Evolutionary conservation across 495 filamentous ascomycete species (phyloP), one percentile per base, ranked within the genome.

Genomic region (Xylaria longipes): DNA sequence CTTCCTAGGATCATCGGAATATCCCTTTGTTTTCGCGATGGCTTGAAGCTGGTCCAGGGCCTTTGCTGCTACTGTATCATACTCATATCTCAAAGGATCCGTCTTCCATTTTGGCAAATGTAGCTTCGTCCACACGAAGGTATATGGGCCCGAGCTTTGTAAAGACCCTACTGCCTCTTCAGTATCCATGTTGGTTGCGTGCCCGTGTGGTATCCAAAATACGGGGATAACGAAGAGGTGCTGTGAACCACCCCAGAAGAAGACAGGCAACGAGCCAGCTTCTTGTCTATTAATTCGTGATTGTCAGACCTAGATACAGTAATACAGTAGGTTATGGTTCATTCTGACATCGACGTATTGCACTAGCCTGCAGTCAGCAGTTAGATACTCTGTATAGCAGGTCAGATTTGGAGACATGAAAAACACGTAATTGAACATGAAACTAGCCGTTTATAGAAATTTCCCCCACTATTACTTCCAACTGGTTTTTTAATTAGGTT

Each of bases 111-210:
- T 74, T 43, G 82, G 81, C 7, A 86, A 67, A 71, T 87, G 85
- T n/a, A 80, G 73, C 12, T 79, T 73, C 8, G 83, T 86, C 74
- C 84, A 82, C 68, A 82, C 78, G 68, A 87, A 87, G 15, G 75
- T 77, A 66, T 86, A 87, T 22, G 46, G 7, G 2, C 46, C 46
- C 9, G 46, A 50, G 9, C 46, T 50, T 22, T 50, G 46, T 50
- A 50, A 22, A 2, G 46, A 50, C n/a, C 46, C 46, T 22, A 50
- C 25, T 22, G 46, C n/a, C 46, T 50, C n/a, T 25, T 25, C 46
- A 50, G 46, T 25, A 50, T 22, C 46, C 46, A 50, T 50, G n/a
- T 22, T 50, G 20, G n/a, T n/a, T 50, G 46, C 46, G 46, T 50
- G 8, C n/a, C 9, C 46, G 8, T n/a, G n/a, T 22, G 4, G n/a